Base-by-base conservation (phyloP, 2,329 filamentous ascomycete genomes). In the Davidsoniella virescens region DNA sequence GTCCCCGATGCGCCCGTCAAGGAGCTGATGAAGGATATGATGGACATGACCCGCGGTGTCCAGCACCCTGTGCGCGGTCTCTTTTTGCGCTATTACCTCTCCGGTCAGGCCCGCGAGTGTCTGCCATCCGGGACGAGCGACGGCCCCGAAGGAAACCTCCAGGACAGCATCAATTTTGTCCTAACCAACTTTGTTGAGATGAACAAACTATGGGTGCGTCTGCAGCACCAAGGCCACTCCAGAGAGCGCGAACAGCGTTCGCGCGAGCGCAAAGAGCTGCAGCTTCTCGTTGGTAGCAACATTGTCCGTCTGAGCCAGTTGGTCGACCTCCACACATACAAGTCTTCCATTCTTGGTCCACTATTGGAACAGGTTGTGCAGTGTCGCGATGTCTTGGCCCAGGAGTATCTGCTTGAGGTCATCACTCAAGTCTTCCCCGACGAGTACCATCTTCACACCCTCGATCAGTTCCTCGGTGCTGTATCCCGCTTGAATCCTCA, bases 1-100 rank as follows among this genome's bases (percentile, higher is more conserved):
- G 93, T 98, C 61, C 84, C 92, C 60, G 92, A 96, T 73, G 92
- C 93, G 52, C 92, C 92, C 0, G 92, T 98, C 58, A 98, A 98
- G 69, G 92, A 98, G 70, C 87, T 98, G 55, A 98, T 98, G 92
- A 98, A 98, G 68, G 92, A 98, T 65, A 98, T 98, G 92, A 98
- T 98, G 92, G 92, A 98, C 67, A 98, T 98, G 92, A 96, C 87
- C 67, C 78, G 92, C 55, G 92, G 92, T 51, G 88, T 98, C 18
- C 92, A 98, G 62, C 92, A 98, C 65, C 92, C 92, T 14, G 88
- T 95, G 55, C 85, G 92, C 52, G 92, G 92, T 16, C 72, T 98
- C 50, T 98, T 98, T 64, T 69, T 98, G 60, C 81, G 92, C 62
- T 98, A 98, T 67, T 98, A 95, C 63, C 76, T 98, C 47, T 92